A percentile compares a stretch with the other conserved stretches of the same genome.
Evolutionary conservation across 2,329 filamentous ascomycete genomes (phyloP).

Genomic region (Drechslera avenae): DNA sequence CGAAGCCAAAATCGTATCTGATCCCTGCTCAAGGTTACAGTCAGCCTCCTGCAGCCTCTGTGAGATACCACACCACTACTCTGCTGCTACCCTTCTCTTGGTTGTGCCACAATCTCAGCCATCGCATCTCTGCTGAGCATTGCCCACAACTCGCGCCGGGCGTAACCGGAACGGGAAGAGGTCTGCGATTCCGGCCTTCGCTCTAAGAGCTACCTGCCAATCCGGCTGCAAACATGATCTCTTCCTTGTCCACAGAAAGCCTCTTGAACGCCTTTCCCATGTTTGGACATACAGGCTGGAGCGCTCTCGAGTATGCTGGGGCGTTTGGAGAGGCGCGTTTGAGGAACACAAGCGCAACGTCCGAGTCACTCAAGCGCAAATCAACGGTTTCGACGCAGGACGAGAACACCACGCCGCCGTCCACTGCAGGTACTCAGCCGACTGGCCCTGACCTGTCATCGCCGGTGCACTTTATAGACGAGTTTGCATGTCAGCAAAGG

Average conservation of each 20-base stretch:
- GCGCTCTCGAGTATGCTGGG: constrained; percentile 41
- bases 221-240: constrained; percentile 20
- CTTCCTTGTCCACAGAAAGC: constrained; percentile 25
- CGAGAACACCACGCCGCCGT: constrained; percentile 22
- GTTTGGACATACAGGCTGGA: constrained; percentile 43
- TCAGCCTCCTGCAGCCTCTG: constrained; percentile 21
- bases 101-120: constrained; percentile 29
- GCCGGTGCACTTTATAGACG: constrained; percentile 26
- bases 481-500: constrained; percentile 30
- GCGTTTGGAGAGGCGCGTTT: constrained; percentile 21
- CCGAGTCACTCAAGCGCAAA: constrained; percentile 26
- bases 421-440: constrained; percentile 18
- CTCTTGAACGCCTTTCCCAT: constrained; percentile 35
- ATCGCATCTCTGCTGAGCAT: constrained; percentile 7
- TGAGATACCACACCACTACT: constrained; percentile 30
- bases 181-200: constrained; percentile 10
- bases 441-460: constrained; percentile 14
- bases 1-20: not conserved
- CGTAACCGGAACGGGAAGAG: not conserved
- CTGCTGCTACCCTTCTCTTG: constrained; percentile 27
- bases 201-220: constrained; percentile 21
- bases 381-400: constrained; percentile 25
- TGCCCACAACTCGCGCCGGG: constrained; percentile 11
- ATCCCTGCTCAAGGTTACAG: constrained; percentile 29
- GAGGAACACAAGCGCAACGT: constrained; percentile 24